phyloP scores from a whole-genome alignment of 345 rosid species.

The Angophora floribunda region DNA sequence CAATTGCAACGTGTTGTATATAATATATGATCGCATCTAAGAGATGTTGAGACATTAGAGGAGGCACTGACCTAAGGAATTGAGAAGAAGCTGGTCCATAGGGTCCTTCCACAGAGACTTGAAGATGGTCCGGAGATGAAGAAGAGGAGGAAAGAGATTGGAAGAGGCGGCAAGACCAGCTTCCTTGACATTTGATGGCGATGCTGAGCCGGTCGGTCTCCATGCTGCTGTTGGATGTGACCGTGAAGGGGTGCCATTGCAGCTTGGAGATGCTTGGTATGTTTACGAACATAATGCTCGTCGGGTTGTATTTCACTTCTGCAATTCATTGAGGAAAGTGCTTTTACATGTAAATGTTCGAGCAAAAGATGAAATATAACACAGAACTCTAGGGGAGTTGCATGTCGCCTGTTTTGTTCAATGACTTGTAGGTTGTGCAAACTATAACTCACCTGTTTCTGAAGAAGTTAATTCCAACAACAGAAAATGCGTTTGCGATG shows the following conservation, averaged over 20 bases:
- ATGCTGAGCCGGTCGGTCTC: constrained; percentile 53
- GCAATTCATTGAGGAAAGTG: neutral
- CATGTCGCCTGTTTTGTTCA: neutral
- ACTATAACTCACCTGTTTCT: neutral
- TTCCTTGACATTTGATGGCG: constrained; percentile 41
- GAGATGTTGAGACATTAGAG: neutral
- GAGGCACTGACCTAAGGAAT: constrained; percentile 5
- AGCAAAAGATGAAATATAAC: neutral
- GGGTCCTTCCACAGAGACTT: constrained; percentile 52
- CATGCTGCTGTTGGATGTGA: constrained; percentile 48
- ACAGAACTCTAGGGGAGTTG: neutral
- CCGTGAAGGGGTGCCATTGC: constrained; percentile 86
- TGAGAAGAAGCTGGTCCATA: constrained; percentile 44
- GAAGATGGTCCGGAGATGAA: constrained; percentile 8
- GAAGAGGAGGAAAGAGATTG: constrained; percentile 1
- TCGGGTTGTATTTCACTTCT: constrained; percentile 53
- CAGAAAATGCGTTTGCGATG: neutral
- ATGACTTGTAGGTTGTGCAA: neutral
- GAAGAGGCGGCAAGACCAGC: constrained; percentile 26
- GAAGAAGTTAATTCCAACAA: neutral
- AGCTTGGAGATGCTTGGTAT: constrained; percentile 61
- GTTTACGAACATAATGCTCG: constrained; percentile 61
- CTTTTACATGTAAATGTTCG: neutral
- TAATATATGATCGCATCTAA: neutral
- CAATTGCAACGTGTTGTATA: neutral